Base-by-base conservation (phyloP, 2,329 filamentous ascomycete species). In the Stachybotrys echinatus region DNA sequence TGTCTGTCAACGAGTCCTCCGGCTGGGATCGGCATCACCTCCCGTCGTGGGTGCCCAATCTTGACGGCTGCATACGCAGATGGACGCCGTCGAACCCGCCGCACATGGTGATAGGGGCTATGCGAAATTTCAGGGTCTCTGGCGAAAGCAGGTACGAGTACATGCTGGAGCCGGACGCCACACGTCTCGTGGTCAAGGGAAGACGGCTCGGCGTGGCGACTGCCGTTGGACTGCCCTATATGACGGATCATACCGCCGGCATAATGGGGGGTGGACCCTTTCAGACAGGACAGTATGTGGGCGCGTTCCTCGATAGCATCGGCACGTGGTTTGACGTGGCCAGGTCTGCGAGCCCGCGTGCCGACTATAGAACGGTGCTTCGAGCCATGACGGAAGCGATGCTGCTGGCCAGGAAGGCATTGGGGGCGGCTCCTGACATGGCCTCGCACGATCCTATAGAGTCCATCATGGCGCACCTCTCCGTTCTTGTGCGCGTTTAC, bases 11-110 rank as follows among this genome's bases (percentile, higher is more conserved):
- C 23, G 44, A 46, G 23, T 46, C 44, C 17, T 10, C 44, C 18
- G 44, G 23, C 17, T 46, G 44, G 44, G n/a, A 46, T 5, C 17
- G 19, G 23, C 10, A 34, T n/a, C 8, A 14, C 18, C 19, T 46
- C 22, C 44, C 44, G 4, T 46, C 44, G n/a, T 46, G 44, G 44
- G 44, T 46, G 44, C 44, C 44, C 19, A 34, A 46, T 23, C 27
- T 46, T 12, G 23, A 23, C 18, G 44, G 44, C 18, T 34, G 23
- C n/a, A 34, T 46, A 23, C 44, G 27, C 12, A 17, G 31, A 17
- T 46, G 44, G 44, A 34, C 44, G 18, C 44, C 44, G 12, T 46
- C 44, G 17, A 46, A 37, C 23, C 44, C 44, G 18, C 44, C 44
- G 18, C 44, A 34, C 18, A 34, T 34, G 14, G 23, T 19, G 2